phyloP scores from a whole-genome alignment of 257 asterid genomes.

The Euphrasia confusa region DNA sequence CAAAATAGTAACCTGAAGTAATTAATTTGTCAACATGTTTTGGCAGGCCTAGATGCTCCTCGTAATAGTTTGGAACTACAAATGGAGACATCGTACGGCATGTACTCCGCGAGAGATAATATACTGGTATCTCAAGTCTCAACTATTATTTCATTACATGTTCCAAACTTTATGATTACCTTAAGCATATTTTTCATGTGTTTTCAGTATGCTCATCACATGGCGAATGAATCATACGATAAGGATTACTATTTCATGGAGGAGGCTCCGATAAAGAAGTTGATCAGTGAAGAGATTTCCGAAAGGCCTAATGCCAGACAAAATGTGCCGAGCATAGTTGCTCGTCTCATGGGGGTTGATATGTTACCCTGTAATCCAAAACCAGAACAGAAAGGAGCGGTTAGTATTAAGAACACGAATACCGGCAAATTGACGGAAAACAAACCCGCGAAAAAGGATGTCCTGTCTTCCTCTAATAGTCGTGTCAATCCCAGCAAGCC shows the following conservation, averaged over 20 bases:
- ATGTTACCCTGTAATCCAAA: constrained; percentile 51
- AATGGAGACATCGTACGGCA: constrained; percentile 50
- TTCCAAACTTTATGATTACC: constrained; percentile 6
- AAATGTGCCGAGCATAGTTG: constrained; percentile 78
- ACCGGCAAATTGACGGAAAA: constrained; percentile 27
- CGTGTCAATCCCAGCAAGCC: constrained; percentile 41
- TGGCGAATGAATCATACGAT: constrained; percentile 39
- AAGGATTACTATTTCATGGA: constrained; percentile 36
- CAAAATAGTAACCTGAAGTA: background rate
- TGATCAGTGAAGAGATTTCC: constrained; percentile 64
- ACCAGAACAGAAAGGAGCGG: background rate
- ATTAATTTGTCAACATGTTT: constrained; percentile 20
- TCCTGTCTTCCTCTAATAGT: background rate
- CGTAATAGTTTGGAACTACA: constrained; percentile 85
- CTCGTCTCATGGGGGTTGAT: constrained; percentile 99
- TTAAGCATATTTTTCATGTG: constrained; percentile 11
- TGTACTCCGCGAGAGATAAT: constrained; percentile 52
- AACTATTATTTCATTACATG: constrained; percentile 11
- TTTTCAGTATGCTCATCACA: constrained; percentile 54
- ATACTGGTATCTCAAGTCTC: constrained; percentile 40
- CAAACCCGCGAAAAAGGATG: constrained; percentile 30
- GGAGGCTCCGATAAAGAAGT: constrained; percentile 69
- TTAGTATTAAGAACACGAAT: constrained; percentile 31
- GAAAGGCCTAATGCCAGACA: constrained; percentile 41
- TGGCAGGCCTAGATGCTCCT: constrained; percentile 86